phyloP scores from a whole-genome alignment of 176 grass and related monocot species.

The Paspalum notatum region DNA sequence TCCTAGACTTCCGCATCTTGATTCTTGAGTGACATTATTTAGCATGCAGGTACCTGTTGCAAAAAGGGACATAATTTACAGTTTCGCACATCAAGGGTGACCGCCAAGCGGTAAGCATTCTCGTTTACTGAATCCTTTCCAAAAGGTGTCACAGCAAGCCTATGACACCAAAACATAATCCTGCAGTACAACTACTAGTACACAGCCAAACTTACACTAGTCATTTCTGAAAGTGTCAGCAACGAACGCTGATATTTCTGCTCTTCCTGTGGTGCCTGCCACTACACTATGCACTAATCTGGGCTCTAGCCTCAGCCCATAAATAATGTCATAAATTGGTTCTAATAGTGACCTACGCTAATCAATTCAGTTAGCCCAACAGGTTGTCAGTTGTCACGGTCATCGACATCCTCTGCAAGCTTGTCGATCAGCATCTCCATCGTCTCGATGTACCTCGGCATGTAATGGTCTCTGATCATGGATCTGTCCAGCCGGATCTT shows the following conservation, averaged over 20 bases:
- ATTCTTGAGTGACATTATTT: background rate
- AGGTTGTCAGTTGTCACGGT: background rate
- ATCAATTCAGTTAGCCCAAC: conserved; percentile 6
- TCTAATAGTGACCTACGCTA: background rate
- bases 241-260: background rate
- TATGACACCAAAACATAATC: background rate
- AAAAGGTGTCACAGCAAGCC: background rate
- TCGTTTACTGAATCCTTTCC: background rate
- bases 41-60: background rate
- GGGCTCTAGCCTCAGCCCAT: background rate
- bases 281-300: background rate
- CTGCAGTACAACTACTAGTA: background rate
- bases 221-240: background rate
- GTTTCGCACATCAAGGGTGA: background rate
- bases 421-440: conserved; percentile 72
- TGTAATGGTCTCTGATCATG: conserved; percentile 83
- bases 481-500: conserved; percentile 51
- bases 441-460: conserved; percentile 66
- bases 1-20: too few species aligned
- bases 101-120: background rate
- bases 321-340: background rate
- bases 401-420: conserved; percentile 27
- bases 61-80: background rate
- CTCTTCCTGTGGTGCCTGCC: background rate
- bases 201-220: background rate